These are phyloP conservation scores for Eucommia ulmoides DNA, from an alignment of 257 asterid species.

Conservation along the genomic window DNA sequence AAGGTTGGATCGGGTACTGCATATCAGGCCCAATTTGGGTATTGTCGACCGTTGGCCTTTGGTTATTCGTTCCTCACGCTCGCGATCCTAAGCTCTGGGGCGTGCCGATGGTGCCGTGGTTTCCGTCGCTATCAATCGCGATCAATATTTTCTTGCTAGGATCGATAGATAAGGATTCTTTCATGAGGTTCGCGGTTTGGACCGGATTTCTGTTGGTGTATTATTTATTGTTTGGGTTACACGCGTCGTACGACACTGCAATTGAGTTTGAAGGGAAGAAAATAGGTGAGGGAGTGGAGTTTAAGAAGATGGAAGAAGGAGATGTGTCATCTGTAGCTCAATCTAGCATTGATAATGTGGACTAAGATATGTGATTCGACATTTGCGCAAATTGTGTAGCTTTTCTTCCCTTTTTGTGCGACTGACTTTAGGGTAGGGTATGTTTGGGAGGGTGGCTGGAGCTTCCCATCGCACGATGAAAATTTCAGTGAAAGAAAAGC, in stretches of 20 bases:
- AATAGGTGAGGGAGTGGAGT: conserved; percentile 4
- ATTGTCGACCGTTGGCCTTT: conserved; percentile 22
- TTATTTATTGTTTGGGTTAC: conserved; percentile 40
- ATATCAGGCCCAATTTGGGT: conserved; percentile 37
- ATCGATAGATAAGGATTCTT: conserved; percentile 30
- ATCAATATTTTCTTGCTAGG: conserved; percentile 39
- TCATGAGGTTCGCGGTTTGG: conserved; percentile 33
- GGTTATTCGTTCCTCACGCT: conserved; percentile 33
- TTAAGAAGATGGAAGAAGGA: conserved; percentile 23
- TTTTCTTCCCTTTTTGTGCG: too few relatives aligned
- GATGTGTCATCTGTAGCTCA: conserved; percentile 3
- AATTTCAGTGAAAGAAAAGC: too few relatives aligned
- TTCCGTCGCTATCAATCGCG: conserved; percentile 43
- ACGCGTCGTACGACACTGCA: conserved; percentile 50
- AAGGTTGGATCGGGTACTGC: conserved; percentile 40
- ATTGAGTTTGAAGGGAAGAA: conserved; percentile 12
- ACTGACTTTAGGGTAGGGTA: too few relatives aligned
- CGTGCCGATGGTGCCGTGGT: conserved; percentile 54
- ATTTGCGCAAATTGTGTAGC: too few relatives aligned
- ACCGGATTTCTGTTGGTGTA: conserved; percentile 20
- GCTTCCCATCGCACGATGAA: too few relatives aligned
- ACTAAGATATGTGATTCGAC: too few relatives aligned
- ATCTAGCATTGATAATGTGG: too few relatives aligned
- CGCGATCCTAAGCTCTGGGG: conserved; percentile 44
- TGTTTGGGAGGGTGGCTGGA: too few relatives aligned